Base-by-base conservation (phyloP, 2,329 filamentous ascomycete species). In the Ceratocystis colombiana region DNA sequence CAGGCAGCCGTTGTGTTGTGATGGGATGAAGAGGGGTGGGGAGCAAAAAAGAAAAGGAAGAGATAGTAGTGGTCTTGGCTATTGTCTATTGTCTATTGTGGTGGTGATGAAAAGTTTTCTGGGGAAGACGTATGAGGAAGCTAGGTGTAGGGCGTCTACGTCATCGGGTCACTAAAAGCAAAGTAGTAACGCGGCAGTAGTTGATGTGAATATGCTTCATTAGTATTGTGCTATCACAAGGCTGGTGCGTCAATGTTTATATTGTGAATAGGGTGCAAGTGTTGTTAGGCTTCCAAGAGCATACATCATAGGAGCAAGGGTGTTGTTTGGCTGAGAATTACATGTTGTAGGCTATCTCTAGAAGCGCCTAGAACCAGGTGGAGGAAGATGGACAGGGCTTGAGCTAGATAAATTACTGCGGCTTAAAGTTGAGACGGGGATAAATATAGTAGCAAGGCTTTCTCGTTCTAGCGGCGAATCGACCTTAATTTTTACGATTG, bases 281-380 rank as follows among this genome's bases (percentile, higher is more conserved):
- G 22, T 10, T 53, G 48, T 33, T 41, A 62, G 61, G 61, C 61
- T 62, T 25, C 61, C 37, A 62, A 17, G 41, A 2, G 61, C 25
- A 46, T 46, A 22, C 61, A 45, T 62, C 61, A 53, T 15, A 25
- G 20, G 20, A 15, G 17, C 37, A 41, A 41, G 20, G 15, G 20
- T 25, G 10, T 53, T 53, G 8, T 53, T 53, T 53, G 20, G 48
- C 20, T 28, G 20, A 53, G 20, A 20, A 25, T 22, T 50, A 50
- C 46, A 50, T 25, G n/a, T 50, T 20, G 46, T 50, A 15, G 48
- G 20, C 8, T 25, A 8, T 53, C 48, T 53, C 48, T 53, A 22
- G 48, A 53, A 53, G n/a, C 22, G 48, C 48, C 48, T 53, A 53
- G 48, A 53, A 53, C 48, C 10, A 25, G 1, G 7, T 15, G 48